Evolutionary conservation across 805 yeast species (phyloP).

Genomic region (Wickerhamomyces queroliae): DNA sequence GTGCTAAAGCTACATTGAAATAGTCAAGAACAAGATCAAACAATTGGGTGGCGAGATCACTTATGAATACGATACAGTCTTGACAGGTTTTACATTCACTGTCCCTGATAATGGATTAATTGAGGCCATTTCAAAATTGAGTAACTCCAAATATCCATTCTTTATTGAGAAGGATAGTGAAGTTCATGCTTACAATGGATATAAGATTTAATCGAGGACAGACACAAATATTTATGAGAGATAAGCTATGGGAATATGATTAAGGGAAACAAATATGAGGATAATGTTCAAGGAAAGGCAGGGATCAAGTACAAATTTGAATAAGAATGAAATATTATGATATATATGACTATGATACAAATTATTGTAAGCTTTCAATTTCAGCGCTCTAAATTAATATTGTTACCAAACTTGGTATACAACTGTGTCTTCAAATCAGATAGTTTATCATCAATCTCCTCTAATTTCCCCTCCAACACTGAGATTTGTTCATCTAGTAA

Average conservation of each 20-base stretch:
- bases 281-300: no score
- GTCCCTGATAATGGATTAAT: constrained; percentile 27
- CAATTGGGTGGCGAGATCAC: constrained; percentile 38
- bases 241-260: no score
- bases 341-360: neutral
- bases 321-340: neutral
- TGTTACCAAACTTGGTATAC: constrained; percentile 84
- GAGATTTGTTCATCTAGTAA: constrained; percentile 44
- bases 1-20: constrained; percentile 18
- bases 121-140: constrained; percentile 9
- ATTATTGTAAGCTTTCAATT: neutral
- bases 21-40: constrained; percentile 28
- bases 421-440: constrained; percentile 60
- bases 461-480: constrained; percentile 39
- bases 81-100: constrained; percentile 42
- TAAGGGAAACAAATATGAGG: no score
- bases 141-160: constrained; percentile 29
- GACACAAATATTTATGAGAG: no score
- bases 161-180: constrained; percentile 39
- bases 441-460: constrained; percentile 48
- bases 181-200: constrained; percentile 25
- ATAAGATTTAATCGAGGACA: no score
- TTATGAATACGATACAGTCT: constrained; percentile 38
- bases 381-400: constrained; percentile 76
- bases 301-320: no score